Conservation (phyloP, 2,329 filamentous ascomycete species). For the Fusarium miscanthi region DNA sequence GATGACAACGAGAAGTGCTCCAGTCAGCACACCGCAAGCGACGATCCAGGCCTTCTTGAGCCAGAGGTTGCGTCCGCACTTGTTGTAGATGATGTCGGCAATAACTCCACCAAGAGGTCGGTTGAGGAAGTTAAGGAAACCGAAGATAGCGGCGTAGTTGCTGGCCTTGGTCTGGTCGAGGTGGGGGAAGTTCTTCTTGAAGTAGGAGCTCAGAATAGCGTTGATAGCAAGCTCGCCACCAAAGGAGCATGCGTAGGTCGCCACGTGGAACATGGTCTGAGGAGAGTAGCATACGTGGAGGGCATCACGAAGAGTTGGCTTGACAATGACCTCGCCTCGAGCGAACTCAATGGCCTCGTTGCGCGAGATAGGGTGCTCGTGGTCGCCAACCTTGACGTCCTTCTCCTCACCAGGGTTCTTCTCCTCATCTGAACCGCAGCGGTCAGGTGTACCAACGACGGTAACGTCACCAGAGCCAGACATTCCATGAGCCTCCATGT, state of each 20-base stretch:
- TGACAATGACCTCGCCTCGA: conserved; percentile 62
- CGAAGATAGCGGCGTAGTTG: conserved; percentile 78
- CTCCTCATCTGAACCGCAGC: conserved; percentile 49
- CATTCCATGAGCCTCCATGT: conserved; percentile 59
- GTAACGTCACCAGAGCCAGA: conserved; percentile 59
- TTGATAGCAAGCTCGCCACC: conserved; percentile 73
- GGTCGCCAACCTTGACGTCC: conserved; percentile 51
- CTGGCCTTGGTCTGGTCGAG: conserved; percentile 67
- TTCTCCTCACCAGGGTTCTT: conserved; percentile 52
- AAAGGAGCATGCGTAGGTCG: conserved; percentile 72
- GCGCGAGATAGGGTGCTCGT: conserved; percentile 60
- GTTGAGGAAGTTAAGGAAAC: conserved; percentile 76
- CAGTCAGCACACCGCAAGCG: conserved; percentile 68
- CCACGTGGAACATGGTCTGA: conserved; percentile 66
- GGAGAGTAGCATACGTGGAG: conserved; percentile 60
- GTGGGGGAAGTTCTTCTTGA: conserved; percentile 68
- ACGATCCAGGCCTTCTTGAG: conserved; percentile 60
- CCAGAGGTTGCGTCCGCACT: conserved; percentile 50
- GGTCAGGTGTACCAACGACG: conserved; percentile 59
- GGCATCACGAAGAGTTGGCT: conserved; percentile 65
- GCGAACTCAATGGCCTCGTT: conserved; percentile 66
- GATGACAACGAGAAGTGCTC: conserved; percentile 69
- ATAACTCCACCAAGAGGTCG: conserved; percentile 73
- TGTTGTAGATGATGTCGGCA: conserved; percentile 62
- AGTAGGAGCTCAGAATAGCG: conserved; percentile 68